phyloP scores from a whole-genome alignment of 345 rosid genomes.

The Aethionema arabicum region DNA sequence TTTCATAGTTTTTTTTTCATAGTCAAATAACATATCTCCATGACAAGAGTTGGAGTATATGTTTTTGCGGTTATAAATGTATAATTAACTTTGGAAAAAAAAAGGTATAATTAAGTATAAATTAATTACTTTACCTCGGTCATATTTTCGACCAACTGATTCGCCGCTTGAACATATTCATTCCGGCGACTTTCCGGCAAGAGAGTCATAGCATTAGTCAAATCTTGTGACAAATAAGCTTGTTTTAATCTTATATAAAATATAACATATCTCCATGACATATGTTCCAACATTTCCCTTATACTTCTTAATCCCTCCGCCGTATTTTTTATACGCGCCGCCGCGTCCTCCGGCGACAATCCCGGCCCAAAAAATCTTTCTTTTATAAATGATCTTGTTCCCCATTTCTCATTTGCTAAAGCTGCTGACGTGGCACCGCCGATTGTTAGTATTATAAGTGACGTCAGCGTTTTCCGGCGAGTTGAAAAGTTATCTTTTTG shows the following conservation, averaged over 20 bases:
- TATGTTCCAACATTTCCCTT: conserved; percentile 79
- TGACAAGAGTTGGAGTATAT: too few species aligned
- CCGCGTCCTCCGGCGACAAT: conserved; percentile 79
- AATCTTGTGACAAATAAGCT: conserved; percentile 76
- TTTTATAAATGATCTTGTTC: conserved; percentile 61
- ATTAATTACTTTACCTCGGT: conserved; percentile 47
- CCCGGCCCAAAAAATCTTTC: conserved; percentile 73
- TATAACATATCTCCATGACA: conserved; percentile 91
- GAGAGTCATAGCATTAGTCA: conserved; percentile 61
- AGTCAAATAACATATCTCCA: too few species aligned
- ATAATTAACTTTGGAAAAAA: too few species aligned
- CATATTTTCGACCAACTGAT: conserved; percentile 74
- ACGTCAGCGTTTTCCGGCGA: conserved; percentile 45
- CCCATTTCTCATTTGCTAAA: conserved; percentile 73
- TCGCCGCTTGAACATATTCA: conserved; percentile 68
- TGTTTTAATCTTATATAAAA: conserved; percentile 72
- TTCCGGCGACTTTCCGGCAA: conserved; percentile 56
- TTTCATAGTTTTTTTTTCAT: too few species aligned
- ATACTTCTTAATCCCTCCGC: conserved; percentile 78
- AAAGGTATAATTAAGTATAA: neutral
- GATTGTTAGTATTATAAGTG: conserved; percentile 40
- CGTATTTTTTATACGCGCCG: conserved; percentile 79
- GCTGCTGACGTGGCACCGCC: conserved; percentile 39
- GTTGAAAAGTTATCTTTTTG: conserved; percentile 27
- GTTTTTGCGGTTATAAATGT: too few species aligned